Conservation (phyloP, 139 green algal species). For the Chlamydomonas applanata region DNA sequence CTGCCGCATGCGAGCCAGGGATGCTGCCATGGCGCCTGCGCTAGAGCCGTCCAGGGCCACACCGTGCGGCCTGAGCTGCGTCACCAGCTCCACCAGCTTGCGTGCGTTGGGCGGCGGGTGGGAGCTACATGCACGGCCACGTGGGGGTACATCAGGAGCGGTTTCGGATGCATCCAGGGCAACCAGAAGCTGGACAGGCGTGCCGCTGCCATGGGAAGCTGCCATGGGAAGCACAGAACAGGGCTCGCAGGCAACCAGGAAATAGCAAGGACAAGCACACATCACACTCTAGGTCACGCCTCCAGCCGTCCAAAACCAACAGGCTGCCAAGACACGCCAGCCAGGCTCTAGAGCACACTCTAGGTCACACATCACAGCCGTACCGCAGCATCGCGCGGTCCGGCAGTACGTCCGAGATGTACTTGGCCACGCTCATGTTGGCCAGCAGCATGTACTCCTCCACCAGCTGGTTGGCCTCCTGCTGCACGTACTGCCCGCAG, state of each 20-base stretch:
- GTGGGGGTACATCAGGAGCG: not conserved
- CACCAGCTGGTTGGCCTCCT: constrained; percentile 87
- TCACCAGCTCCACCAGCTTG: constrained; percentile 61
- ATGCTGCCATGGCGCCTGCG: constrained; percentile 45
- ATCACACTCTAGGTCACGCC: too few relatives aligned
- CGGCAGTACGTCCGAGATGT: constrained; percentile 73
- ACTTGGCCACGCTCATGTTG: constrained; percentile 81
- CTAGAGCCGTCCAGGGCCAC: constrained; percentile 56
- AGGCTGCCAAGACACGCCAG: too few relatives aligned
- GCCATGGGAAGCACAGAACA: too few relatives aligned
- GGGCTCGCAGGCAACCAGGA: too few relatives aligned
- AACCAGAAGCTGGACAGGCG: not conserved
- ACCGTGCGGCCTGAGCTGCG: constrained; percentile 33
- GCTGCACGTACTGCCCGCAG: constrained; percentile 39
- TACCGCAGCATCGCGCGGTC: constrained; percentile 68
- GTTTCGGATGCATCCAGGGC: too few relatives aligned
- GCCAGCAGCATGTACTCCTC: constrained; percentile 99
- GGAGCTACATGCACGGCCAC: constrained; percentile 21
- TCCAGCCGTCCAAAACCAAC: too few relatives aligned
- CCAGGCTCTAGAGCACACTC: not conserved
- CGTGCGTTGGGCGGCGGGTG: constrained; percentile 61
- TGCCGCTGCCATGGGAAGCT: too few relatives aligned
- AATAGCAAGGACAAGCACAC: too few relatives aligned
- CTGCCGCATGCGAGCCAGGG: not conserved
- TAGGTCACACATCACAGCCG: not conserved